phyloP scores from a whole-genome alignment of 2,329 filamentous ascomycete genomes.

The Macrophomina tecta region DNA sequence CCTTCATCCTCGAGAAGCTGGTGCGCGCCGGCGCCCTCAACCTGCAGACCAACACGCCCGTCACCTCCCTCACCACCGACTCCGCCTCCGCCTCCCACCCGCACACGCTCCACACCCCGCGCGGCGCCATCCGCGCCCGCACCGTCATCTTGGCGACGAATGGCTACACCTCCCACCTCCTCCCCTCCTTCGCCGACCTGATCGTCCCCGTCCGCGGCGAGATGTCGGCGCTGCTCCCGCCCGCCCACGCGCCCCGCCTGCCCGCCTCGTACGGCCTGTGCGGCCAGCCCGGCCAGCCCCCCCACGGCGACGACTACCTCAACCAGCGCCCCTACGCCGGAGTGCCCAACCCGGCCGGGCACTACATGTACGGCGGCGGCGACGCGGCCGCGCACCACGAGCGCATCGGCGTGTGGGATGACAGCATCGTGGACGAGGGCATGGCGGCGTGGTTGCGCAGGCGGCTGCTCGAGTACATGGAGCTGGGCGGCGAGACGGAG shows the following conservation, averaged over 20 bases:
- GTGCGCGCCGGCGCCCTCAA: slow-evolving; percentile 63
- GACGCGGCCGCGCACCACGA: slow-evolving; percentile 57
- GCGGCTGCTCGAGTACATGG: slow-evolving; percentile 46
- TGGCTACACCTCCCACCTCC: slow-evolving; percentile 78
- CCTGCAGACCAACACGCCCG: slow-evolving; percentile 76
- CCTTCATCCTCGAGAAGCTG: slow-evolving; percentile 70
- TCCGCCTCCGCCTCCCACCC: slow-evolving; percentile 26
- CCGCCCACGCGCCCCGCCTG: slow-evolving; percentile 52
- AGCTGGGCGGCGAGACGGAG: slow-evolving; percentile 43
- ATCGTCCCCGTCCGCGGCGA: slow-evolving; percentile 81
- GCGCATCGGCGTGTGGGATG: slow-evolving; percentile 65
- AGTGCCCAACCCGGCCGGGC: slow-evolving; percentile 50
- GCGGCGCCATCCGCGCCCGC: slow-evolving; percentile 68
- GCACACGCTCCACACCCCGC: slow-evolving; percentile 64
- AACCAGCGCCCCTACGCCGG: slow-evolving; percentile 66
- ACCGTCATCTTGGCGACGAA: slow-evolving; percentile 81
- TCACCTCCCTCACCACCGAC: slow-evolving; percentile 43
- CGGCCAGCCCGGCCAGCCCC: slow-evolving; percentile 53
- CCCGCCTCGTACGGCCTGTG: slow-evolving; percentile 70
- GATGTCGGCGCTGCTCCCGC: slow-evolving; percentile 70
- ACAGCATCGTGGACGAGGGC: slow-evolving; percentile 62
- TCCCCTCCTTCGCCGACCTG: slow-evolving; percentile 71
- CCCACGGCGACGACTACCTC: slow-evolving; percentile 72
- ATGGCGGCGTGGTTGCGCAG: slow-evolving; percentile 63
- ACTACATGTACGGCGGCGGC: slow-evolving; percentile 74